These are phyloP conservation scores for Pezizomycotina sp. DNA, from an alignment of 2,329 filamentous ascomycete genomes.

Conservation along the genomic window DNA sequence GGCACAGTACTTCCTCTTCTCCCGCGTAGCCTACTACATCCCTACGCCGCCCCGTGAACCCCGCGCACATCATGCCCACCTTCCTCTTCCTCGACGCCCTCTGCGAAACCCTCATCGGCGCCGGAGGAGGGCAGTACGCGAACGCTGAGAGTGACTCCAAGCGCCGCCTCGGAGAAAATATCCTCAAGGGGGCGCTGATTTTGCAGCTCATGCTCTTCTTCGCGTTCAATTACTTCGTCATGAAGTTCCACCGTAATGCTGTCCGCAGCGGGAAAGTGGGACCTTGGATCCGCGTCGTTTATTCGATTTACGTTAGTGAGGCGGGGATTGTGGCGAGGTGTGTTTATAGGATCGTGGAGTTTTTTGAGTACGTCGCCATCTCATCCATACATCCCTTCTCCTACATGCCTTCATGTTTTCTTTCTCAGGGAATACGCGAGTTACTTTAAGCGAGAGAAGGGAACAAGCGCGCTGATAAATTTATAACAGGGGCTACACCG, in stretches of 20 bases:
- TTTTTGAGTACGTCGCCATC: no score
- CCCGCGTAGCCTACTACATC: conserved; percentile 15
- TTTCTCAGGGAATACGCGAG: no score
- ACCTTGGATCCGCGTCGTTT: conserved; percentile 12
- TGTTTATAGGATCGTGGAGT: conserved; percentile 17
- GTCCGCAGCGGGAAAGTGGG: conserved; percentile 4
- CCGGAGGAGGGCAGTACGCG: conserved; percentile 15
- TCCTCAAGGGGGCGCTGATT: conserved; percentile 14
- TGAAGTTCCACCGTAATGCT: conserved; percentile 15
- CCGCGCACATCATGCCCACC: conserved; percentile 13
- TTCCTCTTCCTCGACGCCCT: conserved; percentile 18
- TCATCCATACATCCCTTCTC: no score
- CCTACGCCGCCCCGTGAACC: conserved; percentile 16
- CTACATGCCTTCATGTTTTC: no score
- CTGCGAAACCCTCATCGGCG: conserved; percentile 15
- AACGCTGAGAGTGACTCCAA: conserved; percentile 10
- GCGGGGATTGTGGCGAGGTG: conserved; percentile 13
- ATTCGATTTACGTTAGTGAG: conserved; percentile 15
- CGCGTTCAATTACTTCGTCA: conserved; percentile 13
- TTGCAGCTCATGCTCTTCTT: conserved; percentile 14
- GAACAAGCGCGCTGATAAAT: no score
- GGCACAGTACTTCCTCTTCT: conserved; percentile 15
- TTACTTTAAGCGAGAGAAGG: no score
- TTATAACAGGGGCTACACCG: conserved; percentile 5
- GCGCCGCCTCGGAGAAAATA: conserved; percentile 15